Evolutionary conservation across 2,329 filamentous ascomycete genomes (phyloP), one percentile per base, ranked within the genome.

Genomic region (Apiospora aurea): DNA sequence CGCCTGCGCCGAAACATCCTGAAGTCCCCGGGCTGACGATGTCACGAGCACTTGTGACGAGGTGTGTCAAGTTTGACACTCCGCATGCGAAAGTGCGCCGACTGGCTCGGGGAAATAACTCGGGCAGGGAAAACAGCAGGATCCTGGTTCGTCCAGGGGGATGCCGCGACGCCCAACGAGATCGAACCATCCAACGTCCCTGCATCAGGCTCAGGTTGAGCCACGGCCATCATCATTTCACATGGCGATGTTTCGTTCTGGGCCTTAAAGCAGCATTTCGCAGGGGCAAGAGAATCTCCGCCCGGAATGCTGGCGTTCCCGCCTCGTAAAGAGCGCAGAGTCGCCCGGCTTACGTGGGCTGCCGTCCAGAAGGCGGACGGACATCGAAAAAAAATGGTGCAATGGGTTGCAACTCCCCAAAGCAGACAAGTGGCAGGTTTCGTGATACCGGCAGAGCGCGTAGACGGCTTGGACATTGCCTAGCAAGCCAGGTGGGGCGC

Each of bases 1-100:
- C 68, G 68, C 68, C 68, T 51, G 26, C 68, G 29, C 68, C 68
- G 46, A 69, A 69, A 41, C 47, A 69, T 69, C 68, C 47, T 57
- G 68, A 64, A 64, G 57, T 38, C 46, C 34, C 68, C 46, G 47
- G 38, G 18, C 49, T 69, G 34, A 69, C 68, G 47, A 69, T 69
- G 49, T 53, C 47, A 69, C 68, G 46, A 69, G 34, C 67, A 46
- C 44, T 18, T 46, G 47, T 10, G 67, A 34, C 14, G 43, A 46
- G 34, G 49, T 69, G 21, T 49, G 44, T 29, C 44, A 49, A 69
- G 34, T 18, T 38, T 46, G 24, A 38, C 44, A 4, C 57, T 49
- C 67, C 44, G 67, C 67, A 49, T 34, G 67, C 53, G 69, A 71
- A 71, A 71, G 18, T 14, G 29, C 69, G 14, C 69, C 69, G 69